phyloP scores from a whole-genome alignment of 805 yeast genomes.

The Hanseniaspora vineae region DNA sequence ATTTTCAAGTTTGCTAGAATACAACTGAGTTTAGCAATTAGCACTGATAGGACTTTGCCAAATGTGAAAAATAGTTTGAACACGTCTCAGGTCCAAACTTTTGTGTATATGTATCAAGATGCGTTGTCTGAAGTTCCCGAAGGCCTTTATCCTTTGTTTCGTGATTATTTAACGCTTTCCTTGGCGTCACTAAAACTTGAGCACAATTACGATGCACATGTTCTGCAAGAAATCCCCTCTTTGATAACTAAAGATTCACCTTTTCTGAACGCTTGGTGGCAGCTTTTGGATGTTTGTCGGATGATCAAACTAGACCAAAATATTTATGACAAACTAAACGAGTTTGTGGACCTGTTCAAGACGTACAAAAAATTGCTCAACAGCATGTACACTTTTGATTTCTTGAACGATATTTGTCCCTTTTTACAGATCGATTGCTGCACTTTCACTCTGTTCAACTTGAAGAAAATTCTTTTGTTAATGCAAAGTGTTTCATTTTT shows the following conservation, averaged over 20 bases:
- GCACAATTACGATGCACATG: background rate
- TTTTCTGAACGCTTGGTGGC: slow-evolving; percentile 15
- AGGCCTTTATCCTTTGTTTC: background rate
- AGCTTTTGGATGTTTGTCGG: slow-evolving; percentile 12
- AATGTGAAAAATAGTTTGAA: background rate
- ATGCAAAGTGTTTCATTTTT: slow-evolving; percentile 23
- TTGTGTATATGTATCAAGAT: background rate
- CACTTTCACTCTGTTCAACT: slow-evolving; percentile 15
- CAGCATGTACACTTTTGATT: slow-evolving; percentile 5
- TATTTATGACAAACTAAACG: slow-evolving; percentile 14
- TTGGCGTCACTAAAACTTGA: background rate
- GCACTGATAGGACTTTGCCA: background rate
- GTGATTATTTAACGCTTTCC: background rate
- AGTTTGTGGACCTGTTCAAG: slow-evolving; percentile 16
- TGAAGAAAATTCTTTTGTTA: slow-evolving; percentile 17
- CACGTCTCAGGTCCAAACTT: no score
- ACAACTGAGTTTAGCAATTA: slow-evolving; percentile 4
- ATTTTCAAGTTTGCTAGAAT: slow-evolving; percentile 12
- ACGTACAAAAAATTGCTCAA: slow-evolving; percentile 8
- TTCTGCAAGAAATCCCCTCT: background rate
- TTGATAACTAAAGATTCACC: slow-evolving; percentile 2
- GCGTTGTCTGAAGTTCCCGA: slow-evolving; percentile 2
- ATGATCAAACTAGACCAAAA: slow-evolving; percentile 17
- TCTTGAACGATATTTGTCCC: slow-evolving; percentile 9
- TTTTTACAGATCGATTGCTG: slow-evolving; percentile 8